Percentiles rank a stretch among this genome's conserved stretches.
Conservation (phyloP, 2,329 filamentous ascomycete species). For the Sphaerulina musiva region DNA sequence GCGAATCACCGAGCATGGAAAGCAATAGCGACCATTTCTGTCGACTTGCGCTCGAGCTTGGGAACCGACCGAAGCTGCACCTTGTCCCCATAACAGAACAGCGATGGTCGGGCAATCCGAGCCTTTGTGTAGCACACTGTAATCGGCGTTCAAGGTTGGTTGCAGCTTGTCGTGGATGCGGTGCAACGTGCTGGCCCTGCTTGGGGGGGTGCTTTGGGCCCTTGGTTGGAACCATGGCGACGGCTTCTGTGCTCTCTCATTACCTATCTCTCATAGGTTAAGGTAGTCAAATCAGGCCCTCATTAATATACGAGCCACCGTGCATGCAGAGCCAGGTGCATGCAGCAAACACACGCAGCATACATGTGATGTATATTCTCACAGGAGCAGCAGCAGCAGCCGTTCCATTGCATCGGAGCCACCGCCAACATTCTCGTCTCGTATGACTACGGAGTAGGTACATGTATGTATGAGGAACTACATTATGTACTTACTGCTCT, state of each 20-base stretch:
- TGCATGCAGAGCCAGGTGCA: background rate
- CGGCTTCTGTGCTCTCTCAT: background rate
- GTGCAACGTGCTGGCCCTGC: constrained; percentile 1
- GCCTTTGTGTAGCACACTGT: constrained; percentile 4
- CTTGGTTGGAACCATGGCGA: background rate
- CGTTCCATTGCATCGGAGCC: too few species aligned
- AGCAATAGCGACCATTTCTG: background rate
- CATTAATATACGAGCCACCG: background rate
- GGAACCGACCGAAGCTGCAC: constrained; percentile 6
- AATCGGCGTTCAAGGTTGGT: constrained; percentile 8
- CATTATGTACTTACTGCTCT: background rate
- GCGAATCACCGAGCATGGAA: background rate
- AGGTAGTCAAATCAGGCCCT: background rate
- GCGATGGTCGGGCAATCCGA: constrained; percentile 6
- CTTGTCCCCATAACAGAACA: background rate
- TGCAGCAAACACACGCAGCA: background rate
- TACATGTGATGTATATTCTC: background rate
- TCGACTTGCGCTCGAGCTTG: constrained; percentile 7
- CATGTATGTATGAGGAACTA: background rate
- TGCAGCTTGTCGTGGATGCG: constrained; percentile 10
- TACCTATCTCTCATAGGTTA: background rate
- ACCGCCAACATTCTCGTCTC: too few species aligned
- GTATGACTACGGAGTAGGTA: too few species aligned
- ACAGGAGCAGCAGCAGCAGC: background rate
- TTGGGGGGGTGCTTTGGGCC: background rate